Evolutionary conservation across 768 basidiomycete species (phyloP).

Genomic region (Hemileccinum rubropunctum): DNA sequence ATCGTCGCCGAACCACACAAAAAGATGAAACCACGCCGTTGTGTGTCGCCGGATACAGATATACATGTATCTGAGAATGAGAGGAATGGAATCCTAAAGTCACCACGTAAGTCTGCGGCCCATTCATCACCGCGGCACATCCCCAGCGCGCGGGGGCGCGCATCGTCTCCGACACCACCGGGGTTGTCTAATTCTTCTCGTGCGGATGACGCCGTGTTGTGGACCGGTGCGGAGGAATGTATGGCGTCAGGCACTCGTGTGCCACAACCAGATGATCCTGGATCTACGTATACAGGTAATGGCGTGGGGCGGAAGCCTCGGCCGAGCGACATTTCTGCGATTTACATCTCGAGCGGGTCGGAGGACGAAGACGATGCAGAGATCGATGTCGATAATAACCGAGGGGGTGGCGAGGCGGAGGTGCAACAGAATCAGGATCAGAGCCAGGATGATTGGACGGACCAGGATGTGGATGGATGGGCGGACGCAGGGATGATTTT

Average conservation of each 20-base stretch:
- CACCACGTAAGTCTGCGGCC: slow-evolving; percentile 22
- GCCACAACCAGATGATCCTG: not conserved
- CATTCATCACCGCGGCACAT: slow-evolving; percentile 27
- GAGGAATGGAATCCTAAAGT: slow-evolving; percentile 13
- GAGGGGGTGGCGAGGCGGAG: not conserved
- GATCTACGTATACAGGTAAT: not conserved
- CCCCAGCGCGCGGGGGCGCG: not conserved
- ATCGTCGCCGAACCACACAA: not conserved
- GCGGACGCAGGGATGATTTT: slow-evolving; percentile 27
- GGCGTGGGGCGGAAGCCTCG: slow-evolving; percentile 2
- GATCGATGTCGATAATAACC: not conserved
- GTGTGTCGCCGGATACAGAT: slow-evolving; percentile 4
- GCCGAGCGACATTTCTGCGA: slow-evolving; percentile 13
- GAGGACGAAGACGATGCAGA: slow-evolving; percentile 15
- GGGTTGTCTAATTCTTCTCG: not conserved
- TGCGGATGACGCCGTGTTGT: not conserved
- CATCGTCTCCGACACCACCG: slow-evolving; percentile 15
- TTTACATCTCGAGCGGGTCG: slow-evolving; percentile 29
- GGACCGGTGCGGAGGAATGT: not conserved
- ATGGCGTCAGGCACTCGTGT: not conserved
- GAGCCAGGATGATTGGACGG: not conserved
- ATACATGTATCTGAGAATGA: slow-evolving; percentile 3
- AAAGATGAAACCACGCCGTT: slow-evolving; percentile 1
- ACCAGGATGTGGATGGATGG: slow-evolving; percentile 6
- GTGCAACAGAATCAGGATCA: not conserved